Evolutionary conservation across 331 rosid genomes (phyloP).

Genomic region (Ulmus americana): DNA sequence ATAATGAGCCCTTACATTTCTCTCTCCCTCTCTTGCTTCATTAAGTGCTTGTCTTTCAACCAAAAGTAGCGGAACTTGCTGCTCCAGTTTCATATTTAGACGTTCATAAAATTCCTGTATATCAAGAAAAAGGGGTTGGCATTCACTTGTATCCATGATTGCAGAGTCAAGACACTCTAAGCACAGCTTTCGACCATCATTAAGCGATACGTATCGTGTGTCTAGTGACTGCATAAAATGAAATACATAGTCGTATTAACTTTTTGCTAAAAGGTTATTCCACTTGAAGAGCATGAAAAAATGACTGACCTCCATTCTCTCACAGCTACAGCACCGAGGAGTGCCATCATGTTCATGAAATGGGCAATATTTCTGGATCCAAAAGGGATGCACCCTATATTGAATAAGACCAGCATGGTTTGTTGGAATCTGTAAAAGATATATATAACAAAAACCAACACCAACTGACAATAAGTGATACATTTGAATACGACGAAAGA

Average conservation of each 20-base stretch:
- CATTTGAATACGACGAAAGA: not conserved
- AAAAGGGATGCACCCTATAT: slow-evolving; percentile 99
- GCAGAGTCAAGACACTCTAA: slow-evolving; percentile 90
- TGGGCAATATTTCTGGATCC: slow-evolving; percentile 98
- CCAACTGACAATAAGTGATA: slow-evolving; percentile 40
- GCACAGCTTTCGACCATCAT: slow-evolving; percentile 94
- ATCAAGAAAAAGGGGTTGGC: slow-evolving; percentile 81
- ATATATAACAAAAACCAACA: slow-evolving; percentile 46
- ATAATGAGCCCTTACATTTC: slow-evolving; percentile 57
- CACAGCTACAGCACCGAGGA: slow-evolving; percentile 98
- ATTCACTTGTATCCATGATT: slow-evolving; percentile 78
- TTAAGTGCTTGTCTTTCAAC: slow-evolving; percentile 96
- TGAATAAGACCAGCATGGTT: slow-evolving; percentile 98
- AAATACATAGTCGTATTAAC: slow-evolving; percentile 15
- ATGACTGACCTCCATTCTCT: slow-evolving; percentile 91
- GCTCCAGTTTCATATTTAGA: slow-evolving; percentile 81
- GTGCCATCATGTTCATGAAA: slow-evolving; percentile 83
- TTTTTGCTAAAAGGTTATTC: slow-evolving; percentile 15
- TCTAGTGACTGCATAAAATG: slow-evolving; percentile 57
- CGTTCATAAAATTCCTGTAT: slow-evolving; percentile 79
- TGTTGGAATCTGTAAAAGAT: slow-evolving; percentile 92
- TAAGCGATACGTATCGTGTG: slow-evolving; percentile 56
- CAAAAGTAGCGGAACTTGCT: slow-evolving; percentile 84
- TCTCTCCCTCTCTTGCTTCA: slow-evolving; percentile 97
- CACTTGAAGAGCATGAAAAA: slow-evolving; percentile 3